Percentiles rank a stretch among this genome's conserved stretches.
Conservation (phyloP, 305 asterid genomes). For the Rubia occidens region DNA sequence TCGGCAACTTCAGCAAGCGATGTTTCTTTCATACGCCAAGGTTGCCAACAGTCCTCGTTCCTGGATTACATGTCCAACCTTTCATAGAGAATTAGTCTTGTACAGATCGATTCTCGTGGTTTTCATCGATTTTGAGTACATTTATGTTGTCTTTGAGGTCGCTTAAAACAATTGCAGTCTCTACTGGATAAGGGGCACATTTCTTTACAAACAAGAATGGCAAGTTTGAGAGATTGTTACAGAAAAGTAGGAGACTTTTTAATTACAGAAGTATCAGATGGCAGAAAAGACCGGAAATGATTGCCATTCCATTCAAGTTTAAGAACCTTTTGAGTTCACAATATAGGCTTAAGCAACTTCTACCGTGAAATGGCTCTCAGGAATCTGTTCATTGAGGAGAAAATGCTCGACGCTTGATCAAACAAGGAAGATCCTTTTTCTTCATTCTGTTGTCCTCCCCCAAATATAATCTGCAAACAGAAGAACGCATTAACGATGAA, state of each 20-base stretch:
- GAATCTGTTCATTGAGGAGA: slow-evolving; percentile 76
- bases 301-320: background rate
- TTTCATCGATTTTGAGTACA: background rate
- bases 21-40: background rate
- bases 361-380: slow-evolving; percentile 78
- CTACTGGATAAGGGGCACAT: background rate
- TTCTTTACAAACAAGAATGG: background rate
- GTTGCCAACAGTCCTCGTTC: background rate
- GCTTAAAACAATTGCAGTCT: background rate
- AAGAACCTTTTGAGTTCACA: background rate
- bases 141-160: background rate
- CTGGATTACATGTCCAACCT: background rate
- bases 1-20: background rate
- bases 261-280: slow-evolving; percentile 1
- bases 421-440: slow-evolving; percentile 54
- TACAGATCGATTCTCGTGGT: background rate
- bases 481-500: background rate
- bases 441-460: slow-evolving; percentile 37
- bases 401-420: slow-evolving; percentile 72
- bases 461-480: slow-evolving; percentile 55
- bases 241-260: background rate
- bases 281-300: background rate
- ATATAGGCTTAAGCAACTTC: background rate
- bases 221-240: background rate
- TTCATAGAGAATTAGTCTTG: background rate